A percentile compares a stretch with the other conserved stretches of the same genome.
Evolutionary conservation across 345 rosid genomes (phyloP).

Genomic region (Eucalyptus rudis): DNA sequence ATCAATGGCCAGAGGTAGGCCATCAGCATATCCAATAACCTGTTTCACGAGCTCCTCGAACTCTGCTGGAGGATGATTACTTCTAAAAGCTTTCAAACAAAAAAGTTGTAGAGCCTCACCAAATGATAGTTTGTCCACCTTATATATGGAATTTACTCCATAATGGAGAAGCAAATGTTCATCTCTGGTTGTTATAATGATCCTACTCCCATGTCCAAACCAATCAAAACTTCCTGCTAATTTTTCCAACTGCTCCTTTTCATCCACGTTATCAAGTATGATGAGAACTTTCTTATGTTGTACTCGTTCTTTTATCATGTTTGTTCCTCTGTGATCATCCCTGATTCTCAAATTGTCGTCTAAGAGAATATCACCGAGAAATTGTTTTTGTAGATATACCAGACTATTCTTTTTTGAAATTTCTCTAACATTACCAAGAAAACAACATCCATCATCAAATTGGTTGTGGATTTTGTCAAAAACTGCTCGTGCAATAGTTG

Average conservation of each 20-base stretch:
- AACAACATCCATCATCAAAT: slow-evolving; percentile 11
- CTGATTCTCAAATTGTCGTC: background rate
- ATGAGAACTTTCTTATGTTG: background rate
- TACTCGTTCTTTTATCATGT: background rate
- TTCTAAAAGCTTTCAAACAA: background rate
- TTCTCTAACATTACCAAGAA: slow-evolving; percentile 15
- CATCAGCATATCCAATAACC: background rate
- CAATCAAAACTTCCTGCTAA: background rate
- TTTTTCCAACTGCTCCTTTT: background rate
- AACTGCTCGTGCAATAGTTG: slow-evolving; percentile 1
- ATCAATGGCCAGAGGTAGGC: background rate
- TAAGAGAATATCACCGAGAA: background rate
- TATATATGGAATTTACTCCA: background rate
- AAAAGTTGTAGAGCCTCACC: background rate
- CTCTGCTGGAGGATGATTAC: background rate
- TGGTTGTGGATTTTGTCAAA: background rate
- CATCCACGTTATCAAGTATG: slow-evolving; percentile 1
- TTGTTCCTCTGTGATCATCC: background rate
- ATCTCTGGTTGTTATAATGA: background rate
- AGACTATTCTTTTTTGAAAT: background rate
- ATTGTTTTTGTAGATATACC: background rate
- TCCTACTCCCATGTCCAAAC: background rate
- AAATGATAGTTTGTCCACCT: background rate
- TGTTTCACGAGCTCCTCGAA: background rate
- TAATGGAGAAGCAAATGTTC: background rate